Evolutionary conservation across 108 stramenopile genomes (phyloP), one percentile per base, ranked within the genome.

Genomic region (Cyclotella atomus): DNA sequence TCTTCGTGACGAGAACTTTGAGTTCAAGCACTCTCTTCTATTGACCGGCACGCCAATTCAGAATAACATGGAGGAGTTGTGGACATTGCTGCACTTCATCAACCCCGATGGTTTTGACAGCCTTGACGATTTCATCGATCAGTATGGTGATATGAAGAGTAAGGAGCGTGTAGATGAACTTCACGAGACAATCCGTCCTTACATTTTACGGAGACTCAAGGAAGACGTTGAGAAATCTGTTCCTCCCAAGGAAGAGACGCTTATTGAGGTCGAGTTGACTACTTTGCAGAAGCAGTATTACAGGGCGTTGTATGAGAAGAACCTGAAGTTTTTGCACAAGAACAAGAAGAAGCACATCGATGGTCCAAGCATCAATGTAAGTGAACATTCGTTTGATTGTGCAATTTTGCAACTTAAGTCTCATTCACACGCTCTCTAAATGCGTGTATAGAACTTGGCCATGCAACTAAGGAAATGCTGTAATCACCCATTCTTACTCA

Each of bases 401-500:
- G n/a, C n/a, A n/a, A n/a, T n/a, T n/a, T n/a, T n/a, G n/a, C n/a
- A n/a, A n/a, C n/a, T n/a, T n/a, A n/a, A n/a, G n/a, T n/a, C n/a
- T n/a, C n/a, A n/a, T n/a, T n/a, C n/a, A n/a, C n/a, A n/a, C n/a
- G n/a, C n/a, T 41, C 12, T 41, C 12, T 41, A 41, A 9, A 9
- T 41, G 38, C 12, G 38, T 41, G 21, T 57, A 57, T 27, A 15
- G 53, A 93, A 93, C 73, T 73, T 94, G 63, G 85, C 90, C 38
- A 91, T 92, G 89, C 95, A 98, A 71, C 85, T 98, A 8, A 73
- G 97, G 29, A 99, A 99, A 75, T 97, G 96, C 65, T 99, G 98
- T 75, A 99, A 99, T 73, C 99, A 99, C 79, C 86, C 97, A 4
- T 99, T 95, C 60, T 76, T 99, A n/a, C 70, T 99, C n/a, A 95